Conservation (phyloP, 2,329 filamentous ascomycete species). For the Aphanocladium album region DNA sequence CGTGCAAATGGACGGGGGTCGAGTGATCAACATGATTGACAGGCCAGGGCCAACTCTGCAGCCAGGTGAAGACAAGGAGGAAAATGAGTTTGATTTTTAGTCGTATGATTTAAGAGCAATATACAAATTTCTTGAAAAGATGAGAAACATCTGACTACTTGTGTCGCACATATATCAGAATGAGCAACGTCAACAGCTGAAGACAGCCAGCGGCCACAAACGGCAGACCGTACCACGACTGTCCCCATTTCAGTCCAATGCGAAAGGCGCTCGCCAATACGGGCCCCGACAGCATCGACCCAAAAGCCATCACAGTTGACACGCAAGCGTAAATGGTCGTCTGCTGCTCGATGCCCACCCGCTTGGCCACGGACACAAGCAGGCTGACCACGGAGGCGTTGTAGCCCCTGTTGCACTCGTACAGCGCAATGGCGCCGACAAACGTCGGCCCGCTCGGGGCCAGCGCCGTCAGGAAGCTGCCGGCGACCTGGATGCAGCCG, state of each 20-base stretch:
- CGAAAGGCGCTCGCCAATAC: conserved; percentile 9
- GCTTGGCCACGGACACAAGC: not conserved
- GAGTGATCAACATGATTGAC: conserved; percentile 6
- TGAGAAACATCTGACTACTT: not conserved
- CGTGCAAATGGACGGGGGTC: not conserved
- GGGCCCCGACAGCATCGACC: not conserved
- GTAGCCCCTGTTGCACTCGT: conserved; percentile 6
- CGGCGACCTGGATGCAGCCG: conserved; percentile 1
- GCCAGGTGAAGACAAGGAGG: no score
- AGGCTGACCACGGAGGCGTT: conserved; percentile 6
- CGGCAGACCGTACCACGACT: conserved; percentile 10
- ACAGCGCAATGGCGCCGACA: not conserved
- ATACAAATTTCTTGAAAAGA: not conserved
- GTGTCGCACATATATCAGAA: conserved; percentile 6
- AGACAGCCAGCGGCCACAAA: conserved; percentile 7
- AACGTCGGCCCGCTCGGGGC: not conserved
- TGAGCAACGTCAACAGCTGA: not conserved
- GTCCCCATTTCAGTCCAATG: conserved; percentile 5
- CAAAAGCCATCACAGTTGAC: not conserved
- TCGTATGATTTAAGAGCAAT: not conserved
- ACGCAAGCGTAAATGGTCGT: conserved; percentile 4
- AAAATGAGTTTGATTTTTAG: not conserved
- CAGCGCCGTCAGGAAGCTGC: conserved; percentile 10
- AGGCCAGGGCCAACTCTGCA: not conserved
- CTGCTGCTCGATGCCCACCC: not conserved